Evolutionary conservation across 192 early-diverging fungal species (phyloP).

Genomic region (Piromyces sp.): DNA sequence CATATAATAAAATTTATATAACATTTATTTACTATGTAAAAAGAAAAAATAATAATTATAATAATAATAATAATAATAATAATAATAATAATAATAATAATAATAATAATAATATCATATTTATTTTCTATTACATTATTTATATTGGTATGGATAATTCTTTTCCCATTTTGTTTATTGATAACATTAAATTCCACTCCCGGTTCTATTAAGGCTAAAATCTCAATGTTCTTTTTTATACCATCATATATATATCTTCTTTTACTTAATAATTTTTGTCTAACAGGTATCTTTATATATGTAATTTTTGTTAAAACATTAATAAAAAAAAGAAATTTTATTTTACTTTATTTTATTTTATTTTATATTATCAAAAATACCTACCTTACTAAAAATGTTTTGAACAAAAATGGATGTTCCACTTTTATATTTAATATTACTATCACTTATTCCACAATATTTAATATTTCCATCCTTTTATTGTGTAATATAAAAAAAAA

Average conservation of each 20-base stretch:
- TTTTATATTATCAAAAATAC: background rate
- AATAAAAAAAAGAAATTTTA: too few species aligned
- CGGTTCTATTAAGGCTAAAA: background rate
- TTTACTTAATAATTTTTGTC: background rate
- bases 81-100: too few species aligned
- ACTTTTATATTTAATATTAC: background rate
- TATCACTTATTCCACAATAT: background rate
- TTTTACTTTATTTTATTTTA: too few species aligned
- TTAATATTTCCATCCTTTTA: background rate
- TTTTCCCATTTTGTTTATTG: background rate
- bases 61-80: too few species aligned
- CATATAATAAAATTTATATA: too few species aligned
- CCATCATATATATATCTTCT: background rate
- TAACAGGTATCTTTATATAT: background rate
- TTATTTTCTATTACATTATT: background rate
- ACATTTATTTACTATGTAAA: too few species aligned
- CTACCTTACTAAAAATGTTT: background rate
- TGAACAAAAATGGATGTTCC: background rate
- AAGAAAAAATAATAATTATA: too few species aligned
- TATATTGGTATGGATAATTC: background rate
- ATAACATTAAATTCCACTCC: background rate
- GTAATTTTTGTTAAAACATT: too few species aligned
- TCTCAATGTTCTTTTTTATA: background rate
- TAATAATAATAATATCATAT: too few species aligned
- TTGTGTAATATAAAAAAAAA: too few species aligned